Evolutionary conservation across 495 filamentous ascomycete genomes (phyloP), one percentile per base, ranked within the genome.

Genomic region (Melanomma pulvis-pyrius): DNA sequence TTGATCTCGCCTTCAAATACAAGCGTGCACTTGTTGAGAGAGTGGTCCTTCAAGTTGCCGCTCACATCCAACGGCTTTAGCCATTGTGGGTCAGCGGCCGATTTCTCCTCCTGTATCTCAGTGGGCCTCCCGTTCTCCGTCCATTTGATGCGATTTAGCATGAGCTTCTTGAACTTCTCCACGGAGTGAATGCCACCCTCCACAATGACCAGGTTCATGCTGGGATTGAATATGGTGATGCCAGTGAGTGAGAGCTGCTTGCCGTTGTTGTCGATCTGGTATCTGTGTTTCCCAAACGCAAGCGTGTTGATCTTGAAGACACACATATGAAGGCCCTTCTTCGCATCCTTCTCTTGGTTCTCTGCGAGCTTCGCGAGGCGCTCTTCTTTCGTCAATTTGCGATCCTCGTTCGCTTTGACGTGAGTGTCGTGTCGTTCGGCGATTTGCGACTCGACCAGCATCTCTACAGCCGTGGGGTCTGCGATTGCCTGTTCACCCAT

Each of bases 401-500:
- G 87, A 54, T 91, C 90, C 69, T 92, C 90, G 76, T 99, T 99
- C 68, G 81, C 81, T 48, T 82, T 71, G 65, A 92, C 81, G 76
- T 99, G 94, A 60, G 87, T 82, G 51, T 87, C 79, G 47, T 87
- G 83, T 34, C 94, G 92, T 28, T 93, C 92, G 46, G 87, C 88
- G 49, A 99, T 96, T 71, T 98, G 91, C 24, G 86, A 81, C 77
- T 90, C 96, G 36, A 99, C 94, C 26, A 91, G 86, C 36, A 94
- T 92, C 78, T 99, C 94, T 30, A 98, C 93, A 21, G 94, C 94
- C 1, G 94, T 99, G 11, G 94, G 94, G 74, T 99, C 94, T 71
- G 96, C 96, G 69, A 99, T 93, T 2, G 94, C 94, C 75, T 97
- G 90, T 73, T 98, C 92, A 47, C 94, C 94, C n/a, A 98, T 80